phyloP scores from a whole-genome alignment of 169 alveolate genomes.

The Cryptosporidium felis region DNA sequence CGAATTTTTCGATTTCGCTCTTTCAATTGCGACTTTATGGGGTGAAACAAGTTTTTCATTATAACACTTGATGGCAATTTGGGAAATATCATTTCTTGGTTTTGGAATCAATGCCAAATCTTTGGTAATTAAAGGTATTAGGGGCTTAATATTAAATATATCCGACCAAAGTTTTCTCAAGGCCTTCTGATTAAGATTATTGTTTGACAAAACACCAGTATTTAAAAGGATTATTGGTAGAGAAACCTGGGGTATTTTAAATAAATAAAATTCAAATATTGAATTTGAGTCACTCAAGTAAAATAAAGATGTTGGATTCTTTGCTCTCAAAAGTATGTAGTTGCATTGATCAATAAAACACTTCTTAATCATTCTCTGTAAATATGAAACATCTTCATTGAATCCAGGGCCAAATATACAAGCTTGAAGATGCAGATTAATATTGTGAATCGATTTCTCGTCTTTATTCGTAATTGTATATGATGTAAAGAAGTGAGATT shows the following conservation, averaged over 20 bases:
- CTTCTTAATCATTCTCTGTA: not conserved
- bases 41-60: slow-evolving; percentile 48
- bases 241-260: slow-evolving; percentile 12
- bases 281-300: not conserved
- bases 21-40: not conserved
- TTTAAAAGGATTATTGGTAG: slow-evolving; percentile 22
- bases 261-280: slow-evolving; percentile 35
- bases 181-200: not conserved
- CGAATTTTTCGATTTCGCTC: not conserved
- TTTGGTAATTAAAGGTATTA: slow-evolving; percentile 39
- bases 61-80: not conserved
- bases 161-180: slow-evolving; percentile 41
- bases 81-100: not conserved
- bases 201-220: slow-evolving; percentile 13
- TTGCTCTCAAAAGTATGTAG: slow-evolving; percentile 8
- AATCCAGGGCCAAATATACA: slow-evolving; percentile 9
- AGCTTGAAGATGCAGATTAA: slow-evolving; percentile 34
- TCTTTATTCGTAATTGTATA: slow-evolving; percentile 9
- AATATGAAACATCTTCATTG: not conserved
- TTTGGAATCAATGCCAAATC: slow-evolving; percentile 49
- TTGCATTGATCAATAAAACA: slow-evolving; percentile 31
- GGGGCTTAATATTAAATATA: slow-evolving; percentile 42
- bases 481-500: slow-evolving; percentile 41
- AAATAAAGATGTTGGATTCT: slow-evolving; percentile 1
- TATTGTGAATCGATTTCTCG: not conserved